Evolutionary conservation across 2,329 filamentous ascomycete genomes (phyloP), one percentile per base, ranked within the genome.

Genomic region (Zalaria obscura): DNA sequence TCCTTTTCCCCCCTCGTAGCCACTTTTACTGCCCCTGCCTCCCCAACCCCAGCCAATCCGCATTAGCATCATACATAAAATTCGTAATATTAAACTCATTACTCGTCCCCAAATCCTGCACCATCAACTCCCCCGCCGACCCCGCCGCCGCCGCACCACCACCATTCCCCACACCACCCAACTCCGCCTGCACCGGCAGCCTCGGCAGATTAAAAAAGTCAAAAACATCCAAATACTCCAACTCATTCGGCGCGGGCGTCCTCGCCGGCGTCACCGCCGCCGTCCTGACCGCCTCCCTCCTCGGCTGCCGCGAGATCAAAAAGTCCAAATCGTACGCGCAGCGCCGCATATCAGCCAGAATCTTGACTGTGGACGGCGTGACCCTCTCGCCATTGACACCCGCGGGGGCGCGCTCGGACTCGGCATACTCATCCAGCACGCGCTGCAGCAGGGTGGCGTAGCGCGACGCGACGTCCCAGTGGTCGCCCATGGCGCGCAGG

Each of bases 181-280:
- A 18, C 10, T 44, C 48, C n/a, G 53, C 49, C 40, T 57, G 58
- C 5, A 48, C 53, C 38, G 73, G 73, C 25, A 94, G 65, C 11
- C 86, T 69, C 1, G 88, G 88, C 42, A 93, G 78, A 56, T 94
- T 94, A 69, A 94, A 95, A 56, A 93, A 94, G 52, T 91, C 85
- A 57, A 95, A 94, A 0, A 94, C 83, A 52, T 94, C 87, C 3
- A 94, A 67, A 56, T 93, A 93, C 57, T 93, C 88, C 3, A 94
- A 67, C 54, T 93, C 86, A 50, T 91, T 85, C 1, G 82, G 75
- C 6, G 78, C 82, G 1, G 84, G 83, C 38, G 46, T 55, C 44
- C 58, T 40, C 48, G 41, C 66, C 49, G 45, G 58, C 1, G 58
- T 59, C 3, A 60, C 55, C 5, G 44, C 44, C 10, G 44, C 41